Conservation (phyloP, 768 basidiomycete species). For the Mycena vitilis region DNA sequence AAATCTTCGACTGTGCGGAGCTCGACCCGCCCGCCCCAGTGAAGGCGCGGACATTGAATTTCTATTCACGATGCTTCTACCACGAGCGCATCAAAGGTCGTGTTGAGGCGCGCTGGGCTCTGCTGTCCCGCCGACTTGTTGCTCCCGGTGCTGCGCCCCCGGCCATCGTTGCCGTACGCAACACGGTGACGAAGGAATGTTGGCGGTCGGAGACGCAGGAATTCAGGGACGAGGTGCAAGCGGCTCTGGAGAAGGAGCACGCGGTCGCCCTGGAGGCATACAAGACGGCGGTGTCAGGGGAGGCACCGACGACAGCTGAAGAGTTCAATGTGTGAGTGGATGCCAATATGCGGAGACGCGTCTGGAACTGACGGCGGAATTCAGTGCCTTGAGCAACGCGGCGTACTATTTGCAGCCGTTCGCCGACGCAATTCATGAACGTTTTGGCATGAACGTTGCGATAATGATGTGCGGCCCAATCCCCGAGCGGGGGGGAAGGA, state of each 20-base stretch:
- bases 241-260: not conserved
- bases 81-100: not conserved
- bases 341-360: not conserved
- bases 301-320: not conserved
- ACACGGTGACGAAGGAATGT: not conserved
- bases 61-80: slow-evolving; percentile 2
- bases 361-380: not conserved
- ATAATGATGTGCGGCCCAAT: slow-evolving; percentile 28
- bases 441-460: slow-evolving; percentile 8
- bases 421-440: not conserved
- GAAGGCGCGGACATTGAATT: not conserved
- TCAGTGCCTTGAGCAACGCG: slow-evolving; percentile 5
- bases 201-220: not conserved
- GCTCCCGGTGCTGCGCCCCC: not conserved
- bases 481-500: slow-evolving; percentile 17
- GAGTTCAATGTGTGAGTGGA: not conserved
- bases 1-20: slow-evolving; percentile 1
- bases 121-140: not conserved
- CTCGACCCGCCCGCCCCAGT: not conserved
- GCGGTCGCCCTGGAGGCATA: not conserved
- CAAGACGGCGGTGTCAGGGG: not conserved
- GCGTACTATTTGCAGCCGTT: slow-evolving; percentile 27
- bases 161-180: not conserved
- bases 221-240: not conserved
- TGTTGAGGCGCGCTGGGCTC: not conserved